Evolutionary conservation across 306 rosid species (phyloP).

Genomic region (Prunus davidiana): DNA sequence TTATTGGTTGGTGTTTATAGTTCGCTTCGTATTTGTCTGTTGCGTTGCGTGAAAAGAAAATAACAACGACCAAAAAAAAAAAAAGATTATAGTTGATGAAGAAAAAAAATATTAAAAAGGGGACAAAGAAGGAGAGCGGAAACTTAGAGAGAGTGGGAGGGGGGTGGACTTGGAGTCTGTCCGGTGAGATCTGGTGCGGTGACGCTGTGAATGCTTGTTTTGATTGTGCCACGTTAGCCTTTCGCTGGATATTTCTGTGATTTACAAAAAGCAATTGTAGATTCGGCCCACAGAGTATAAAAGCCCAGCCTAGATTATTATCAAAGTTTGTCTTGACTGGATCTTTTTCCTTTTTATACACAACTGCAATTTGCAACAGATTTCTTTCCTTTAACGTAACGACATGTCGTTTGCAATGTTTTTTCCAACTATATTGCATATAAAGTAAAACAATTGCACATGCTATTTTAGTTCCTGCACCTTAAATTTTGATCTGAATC

Average conservation of each 20-base stretch:
- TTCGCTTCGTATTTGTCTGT: conserved; percentile 7
- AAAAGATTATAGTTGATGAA: neutral
- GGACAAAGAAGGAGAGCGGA: neutral
- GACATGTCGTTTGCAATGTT: neutral
- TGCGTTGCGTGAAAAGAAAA: conserved; percentile 10
- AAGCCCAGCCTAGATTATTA: neutral
- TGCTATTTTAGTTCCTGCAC: neutral
- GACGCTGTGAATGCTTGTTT: neutral
- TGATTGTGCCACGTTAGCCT: neutral
- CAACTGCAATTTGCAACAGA: neutral
- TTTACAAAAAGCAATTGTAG: no score
- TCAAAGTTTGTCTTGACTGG: neutral
- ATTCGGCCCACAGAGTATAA: neutral
- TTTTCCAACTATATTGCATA: neutral
- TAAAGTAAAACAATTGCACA: neutral
- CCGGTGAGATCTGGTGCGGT: neutral
- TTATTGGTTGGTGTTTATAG: conserved; percentile 5
- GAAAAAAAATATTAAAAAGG: neutral
- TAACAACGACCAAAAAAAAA: neutral
- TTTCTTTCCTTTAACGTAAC: neutral
- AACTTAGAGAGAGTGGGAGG: neutral
- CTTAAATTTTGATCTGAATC: neutral
- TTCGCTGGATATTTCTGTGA: neutral
- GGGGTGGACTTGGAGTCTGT: neutral
- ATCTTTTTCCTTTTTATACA: neutral